Base-by-base conservation (phyloP, 164 flowering plant species). In the Liquidambar formosana region DNA sequence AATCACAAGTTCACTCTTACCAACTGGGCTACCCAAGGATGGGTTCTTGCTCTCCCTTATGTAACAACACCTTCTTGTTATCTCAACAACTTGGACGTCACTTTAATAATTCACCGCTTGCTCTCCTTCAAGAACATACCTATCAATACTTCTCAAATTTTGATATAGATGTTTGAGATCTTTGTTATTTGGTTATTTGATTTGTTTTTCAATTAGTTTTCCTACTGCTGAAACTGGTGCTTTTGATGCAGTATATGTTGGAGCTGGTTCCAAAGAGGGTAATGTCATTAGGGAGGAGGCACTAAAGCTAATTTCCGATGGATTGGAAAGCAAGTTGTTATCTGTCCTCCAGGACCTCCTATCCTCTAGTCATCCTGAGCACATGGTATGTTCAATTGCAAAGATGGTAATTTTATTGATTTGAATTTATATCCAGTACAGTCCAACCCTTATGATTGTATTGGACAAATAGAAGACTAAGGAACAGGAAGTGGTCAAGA, bases 231-330 rank as follows among this genome's bases (percentile, higher is more conserved):
- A 18, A 57, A 16, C 14, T 11, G 19, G 14, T 65, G 26, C 19
- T 41, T 61, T 60, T 69, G 19, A 49, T 88, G 82, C 78, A 93
- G 97, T 90, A 63, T 84, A 82, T 68, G 49, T 78, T 75, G 86
- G 75, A 81, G 67, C 60, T 67, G 79, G 70, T 51, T 78, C 79
- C n/a, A 66, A 75, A 58, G 85, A 73, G 68, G 83, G 69, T 45
- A 71, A 64, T 69, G 72, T 64, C 46, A 71, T 90, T 41, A 61
- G 45, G 71, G 81, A 83, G 69, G 89, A 76, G 77, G 90, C 84
- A 6, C 58, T 69, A 65, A 82, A 76, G 73, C 77, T 95, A 64
- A 72, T 95, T 72, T 76, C 86, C 72, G 91, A 80, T 80, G 99
- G 97, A 44, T 60, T 95, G 65, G 99, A 91, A 69, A 71, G 75